Percentiles rank a stretch among this genome's conserved stretches.
Conservation (phyloP, 345 rosid species). For the Linum lewisii region DNA sequence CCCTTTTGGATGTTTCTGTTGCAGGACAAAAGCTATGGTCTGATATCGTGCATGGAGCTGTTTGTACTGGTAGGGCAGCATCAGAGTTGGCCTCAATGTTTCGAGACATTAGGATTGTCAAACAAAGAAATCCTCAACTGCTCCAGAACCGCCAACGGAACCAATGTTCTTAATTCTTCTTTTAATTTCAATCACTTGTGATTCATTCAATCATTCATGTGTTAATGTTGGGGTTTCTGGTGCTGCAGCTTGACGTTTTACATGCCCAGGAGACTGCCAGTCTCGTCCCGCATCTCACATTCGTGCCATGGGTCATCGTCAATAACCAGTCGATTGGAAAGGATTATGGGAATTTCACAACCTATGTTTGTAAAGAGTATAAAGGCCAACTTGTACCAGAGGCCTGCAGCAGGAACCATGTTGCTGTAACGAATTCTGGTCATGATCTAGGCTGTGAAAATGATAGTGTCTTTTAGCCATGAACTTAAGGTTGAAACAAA, state of each 20-base stretch:
- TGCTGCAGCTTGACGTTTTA: slow-evolving; percentile 23
- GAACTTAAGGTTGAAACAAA: too few relatives aligned
- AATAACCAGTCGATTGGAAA: slow-evolving; percentile 22
- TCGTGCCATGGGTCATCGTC: slow-evolving; percentile 36
- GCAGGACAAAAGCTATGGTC: slow-evolving; percentile 25
- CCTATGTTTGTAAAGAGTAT: slow-evolving; percentile 29
- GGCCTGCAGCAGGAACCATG: slow-evolving; percentile 20
- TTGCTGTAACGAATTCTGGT: not conserved
- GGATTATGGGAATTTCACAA: slow-evolving; percentile 27
- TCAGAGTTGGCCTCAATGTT: slow-evolving; percentile 26
- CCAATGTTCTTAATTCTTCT: slow-evolving; percentile 13
- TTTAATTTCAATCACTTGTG: not conserved
- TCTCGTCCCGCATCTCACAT: slow-evolving; percentile 26
- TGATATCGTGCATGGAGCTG: slow-evolving; percentile 35
- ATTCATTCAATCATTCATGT: not conserved
- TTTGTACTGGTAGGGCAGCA: slow-evolving; percentile 23
- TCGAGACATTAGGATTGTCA: slow-evolving; percentile 20
- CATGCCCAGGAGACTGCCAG: slow-evolving; percentile 24
- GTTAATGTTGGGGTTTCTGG: not conserved
- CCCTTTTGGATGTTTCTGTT: not conserved
- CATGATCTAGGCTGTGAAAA: slow-evolving; percentile 10
- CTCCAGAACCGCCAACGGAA: slow-evolving; percentile 21
- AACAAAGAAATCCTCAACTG: slow-evolving; percentile 20
- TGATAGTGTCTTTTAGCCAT: not conserved
- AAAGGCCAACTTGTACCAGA: slow-evolving; percentile 21